Conservation (phyloP, 1,139 yeast genomes). For the Saccharomycopsis crataegensis region DNA sequence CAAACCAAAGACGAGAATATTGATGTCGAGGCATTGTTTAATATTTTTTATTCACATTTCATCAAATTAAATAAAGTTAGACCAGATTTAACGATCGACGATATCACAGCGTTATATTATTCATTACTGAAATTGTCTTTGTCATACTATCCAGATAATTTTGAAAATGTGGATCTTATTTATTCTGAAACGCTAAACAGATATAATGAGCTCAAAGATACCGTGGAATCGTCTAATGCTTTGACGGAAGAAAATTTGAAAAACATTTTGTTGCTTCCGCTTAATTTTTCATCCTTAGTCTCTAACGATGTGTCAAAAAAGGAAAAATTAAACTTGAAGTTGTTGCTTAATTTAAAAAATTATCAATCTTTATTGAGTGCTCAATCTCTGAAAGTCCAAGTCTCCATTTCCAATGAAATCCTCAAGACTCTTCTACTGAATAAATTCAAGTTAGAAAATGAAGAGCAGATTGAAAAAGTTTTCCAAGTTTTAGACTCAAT, state of each 20-base stretch:
- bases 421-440: conserved; percentile 23
- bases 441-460: conserved; percentile 22
- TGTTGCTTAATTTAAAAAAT: conserved; percentile 19
- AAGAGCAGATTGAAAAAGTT: conserved; percentile 25
- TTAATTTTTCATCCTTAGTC: conserved; percentile 34
- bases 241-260: conserved; percentile 40
- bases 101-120: conserved; percentile 57
- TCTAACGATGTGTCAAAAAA: neutral
- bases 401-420: conserved; percentile 23
- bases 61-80: conserved; percentile 45
- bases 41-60: conserved; percentile 60
- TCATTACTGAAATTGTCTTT: conserved; percentile 59
- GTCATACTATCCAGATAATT: conserved; percentile 58
- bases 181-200: conserved; percentile 51
- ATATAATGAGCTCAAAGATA: conserved; percentile 28
- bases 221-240: conserved; percentile 25
- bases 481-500: conserved; percentile 23
- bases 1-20: conserved; percentile 15
- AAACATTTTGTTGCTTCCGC: conserved; percentile 50
- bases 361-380: conserved; percentile 23
- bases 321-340: conserved; percentile 22
- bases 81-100: conserved; percentile 59
- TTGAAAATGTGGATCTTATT: conserved; percentile 53
- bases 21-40: conserved; percentile 35
- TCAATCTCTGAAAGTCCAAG: conserved; percentile 25